Conservation (phyloP, 306 rosid genomes). For the Lathyrus oleraceus region DNA sequence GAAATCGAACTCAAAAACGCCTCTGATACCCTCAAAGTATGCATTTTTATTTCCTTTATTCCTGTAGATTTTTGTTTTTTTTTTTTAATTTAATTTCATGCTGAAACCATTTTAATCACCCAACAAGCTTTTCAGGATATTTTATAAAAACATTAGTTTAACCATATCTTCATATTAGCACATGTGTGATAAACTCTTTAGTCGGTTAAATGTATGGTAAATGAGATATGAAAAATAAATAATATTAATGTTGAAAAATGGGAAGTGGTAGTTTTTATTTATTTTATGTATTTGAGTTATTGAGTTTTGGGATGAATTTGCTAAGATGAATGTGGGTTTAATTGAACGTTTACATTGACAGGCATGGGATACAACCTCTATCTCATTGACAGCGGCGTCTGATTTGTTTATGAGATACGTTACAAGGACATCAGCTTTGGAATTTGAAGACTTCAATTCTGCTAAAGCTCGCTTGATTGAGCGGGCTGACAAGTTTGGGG, state of each 20-base stretch:
- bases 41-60: neutral
- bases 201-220: neutral
- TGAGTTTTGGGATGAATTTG: constrained; percentile 7
- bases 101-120: neutral
- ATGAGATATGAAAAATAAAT: neutral
- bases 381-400: constrained; percentile 91
- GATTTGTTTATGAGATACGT: constrained; percentile 91
- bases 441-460: constrained; percentile 87
- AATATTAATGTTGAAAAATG: neutral
- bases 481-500: constrained; percentile 98
- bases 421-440: constrained; percentile 87
- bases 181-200: neutral
- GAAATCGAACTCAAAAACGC: constrained; percentile 91
- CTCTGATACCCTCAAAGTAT: constrained; percentile 85
- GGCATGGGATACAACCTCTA: constrained; percentile 88
- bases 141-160: neutral
- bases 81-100: neutral
- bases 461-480: constrained; percentile 88
- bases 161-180: neutral
- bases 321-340: constrained; percentile 1
- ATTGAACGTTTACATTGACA: constrained; percentile 31
- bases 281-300: neutral
- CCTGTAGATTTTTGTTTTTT: neutral
- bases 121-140: neutral
- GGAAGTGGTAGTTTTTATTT: neutral